Conservation (phyloP, 2,329 filamentous ascomycete species). For the Parasarocladium wereldwijsianum region DNA sequence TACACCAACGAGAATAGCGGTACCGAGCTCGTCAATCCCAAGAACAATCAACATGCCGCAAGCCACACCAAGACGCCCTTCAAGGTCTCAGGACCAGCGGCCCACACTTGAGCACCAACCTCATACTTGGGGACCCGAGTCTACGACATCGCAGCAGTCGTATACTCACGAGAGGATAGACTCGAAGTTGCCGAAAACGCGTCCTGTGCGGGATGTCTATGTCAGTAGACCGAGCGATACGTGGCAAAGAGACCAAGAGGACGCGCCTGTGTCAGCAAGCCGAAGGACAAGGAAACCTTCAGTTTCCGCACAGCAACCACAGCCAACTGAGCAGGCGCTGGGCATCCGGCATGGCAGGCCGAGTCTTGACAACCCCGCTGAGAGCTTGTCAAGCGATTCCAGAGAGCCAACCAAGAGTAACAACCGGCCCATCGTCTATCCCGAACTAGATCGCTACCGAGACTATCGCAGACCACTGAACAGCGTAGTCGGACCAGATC, state of each 20-base stretch:
- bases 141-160: too few relatives aligned
- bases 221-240: too few relatives aligned
- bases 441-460: conserved; percentile 48
- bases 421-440: conserved; percentile 34
- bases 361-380: conserved; percentile 30
- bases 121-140: conserved; percentile 26
- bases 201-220: too few relatives aligned
- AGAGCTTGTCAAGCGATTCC: conserved; percentile 24
- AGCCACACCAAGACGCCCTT: not conserved
- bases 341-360: conserved; percentile 25
- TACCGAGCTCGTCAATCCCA: conserved; percentile 6
- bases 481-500: conserved; percentile 14
- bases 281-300: too few relatives aligned
- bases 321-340: conserved; percentile 18
- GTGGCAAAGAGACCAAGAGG: too few relatives aligned
- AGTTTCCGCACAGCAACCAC: too few relatives aligned
- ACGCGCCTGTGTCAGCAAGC: too few relatives aligned
- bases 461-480: conserved; percentile 24
- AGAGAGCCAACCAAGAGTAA: too few relatives aligned
- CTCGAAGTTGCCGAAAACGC: too few relatives aligned
- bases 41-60: conserved; percentile 10
- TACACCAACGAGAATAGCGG: conserved; percentile 7
- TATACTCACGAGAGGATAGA: too few relatives aligned
- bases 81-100: conserved; percentile 6
- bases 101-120: conserved; percentile 22